A percentile compares a stretch with the other conserved stretches of the same genome.
Conservation (phyloP, 2,329 filamentous ascomycete genomes). For the Setomelanomma holmii region DNA sequence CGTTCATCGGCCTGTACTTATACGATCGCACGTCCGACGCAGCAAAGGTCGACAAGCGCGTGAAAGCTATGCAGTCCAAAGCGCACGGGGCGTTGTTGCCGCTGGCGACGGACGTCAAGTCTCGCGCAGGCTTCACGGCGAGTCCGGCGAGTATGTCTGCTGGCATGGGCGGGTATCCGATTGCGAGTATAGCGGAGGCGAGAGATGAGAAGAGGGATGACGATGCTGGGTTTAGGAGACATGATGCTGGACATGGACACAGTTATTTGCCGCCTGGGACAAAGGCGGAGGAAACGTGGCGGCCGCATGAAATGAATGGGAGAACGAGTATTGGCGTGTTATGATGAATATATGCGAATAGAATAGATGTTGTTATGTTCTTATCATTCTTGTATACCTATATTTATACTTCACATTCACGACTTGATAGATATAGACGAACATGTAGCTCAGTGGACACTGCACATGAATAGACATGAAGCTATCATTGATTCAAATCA, state of each 20-base stretch:
- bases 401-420: background rate
- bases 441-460: background rate
- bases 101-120: conserved; percentile 54
- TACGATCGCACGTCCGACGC: conserved; percentile 93
- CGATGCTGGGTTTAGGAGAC: conserved; percentile 54
- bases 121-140: conserved; percentile 47
- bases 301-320: conserved; percentile 33
- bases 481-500: conserved; percentile 29
- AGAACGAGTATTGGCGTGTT: conserved; percentile 34
- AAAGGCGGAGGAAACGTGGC: conserved; percentile 86
- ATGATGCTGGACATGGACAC: conserved; percentile 46
- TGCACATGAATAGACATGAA: conserved; percentile 4
- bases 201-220: conserved; percentile 65
- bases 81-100: conserved; percentile 71
- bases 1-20: conserved; percentile 90
- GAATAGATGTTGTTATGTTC: background rate
- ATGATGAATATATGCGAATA: conserved; percentile 13
- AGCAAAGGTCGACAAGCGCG: conserved; percentile 84
- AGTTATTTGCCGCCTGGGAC: conserved; percentile 78
- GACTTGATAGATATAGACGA: too few species aligned
- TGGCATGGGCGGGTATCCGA: conserved; percentile 41
- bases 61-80: conserved; percentile 69
- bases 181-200: conserved; percentile 31
- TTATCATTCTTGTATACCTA: conserved; percentile 3
- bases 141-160: conserved; percentile 47